Percentiles rank a stretch among this genome's conserved stretches.
These are phyloP conservation scores for Flueggea neowawraea DNA, from an alignment of 441 rosid genomes.

Conservation along the genomic window DNA sequence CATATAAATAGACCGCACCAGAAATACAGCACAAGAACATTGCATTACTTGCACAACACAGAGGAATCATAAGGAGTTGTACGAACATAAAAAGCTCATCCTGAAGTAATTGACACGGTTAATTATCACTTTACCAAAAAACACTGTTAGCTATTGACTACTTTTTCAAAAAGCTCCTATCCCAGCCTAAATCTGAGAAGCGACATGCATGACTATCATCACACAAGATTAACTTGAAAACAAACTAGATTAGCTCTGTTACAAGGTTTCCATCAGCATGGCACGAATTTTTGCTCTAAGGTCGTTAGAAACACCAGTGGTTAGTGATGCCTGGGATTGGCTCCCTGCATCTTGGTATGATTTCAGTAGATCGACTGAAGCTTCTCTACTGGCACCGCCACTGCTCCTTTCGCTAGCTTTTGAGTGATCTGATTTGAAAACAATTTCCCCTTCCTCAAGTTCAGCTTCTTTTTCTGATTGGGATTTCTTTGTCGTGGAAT, in stretches of 20 bases:
- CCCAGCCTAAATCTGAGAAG: no score
- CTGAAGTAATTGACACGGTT: no score
- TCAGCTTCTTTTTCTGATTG: slow-evolving; percentile 29
- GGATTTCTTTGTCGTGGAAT: slow-evolving; percentile 34
- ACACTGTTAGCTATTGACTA: no score
- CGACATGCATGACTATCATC: neutral
- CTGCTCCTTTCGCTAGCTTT: slow-evolving; percentile 30
- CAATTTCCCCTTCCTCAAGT: slow-evolving; percentile 64
- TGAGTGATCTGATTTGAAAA: slow-evolving; percentile 43
- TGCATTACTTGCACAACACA: no score
- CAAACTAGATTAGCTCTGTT: slow-evolving; percentile 1
- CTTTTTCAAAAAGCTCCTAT: no score
- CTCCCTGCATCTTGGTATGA: slow-evolving; percentile 19
- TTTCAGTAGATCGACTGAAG: slow-evolving; percentile 38
- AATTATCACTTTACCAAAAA: no score
- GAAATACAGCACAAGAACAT: no score
- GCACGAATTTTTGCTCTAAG: slow-evolving; percentile 93
- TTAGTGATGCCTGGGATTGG: slow-evolving; percentile 28
- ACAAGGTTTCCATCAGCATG: slow-evolving; percentile 80
- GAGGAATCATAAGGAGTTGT: no score
- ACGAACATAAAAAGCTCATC: no score
- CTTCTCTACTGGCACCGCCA: slow-evolving; percentile 34
- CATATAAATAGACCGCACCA: no score
- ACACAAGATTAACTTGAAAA: neutral
- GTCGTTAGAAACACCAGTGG: slow-evolving; percentile 57